Conservation (phyloP, 164 flowering plant species). For the Chimonanthus salicifolius region DNA sequence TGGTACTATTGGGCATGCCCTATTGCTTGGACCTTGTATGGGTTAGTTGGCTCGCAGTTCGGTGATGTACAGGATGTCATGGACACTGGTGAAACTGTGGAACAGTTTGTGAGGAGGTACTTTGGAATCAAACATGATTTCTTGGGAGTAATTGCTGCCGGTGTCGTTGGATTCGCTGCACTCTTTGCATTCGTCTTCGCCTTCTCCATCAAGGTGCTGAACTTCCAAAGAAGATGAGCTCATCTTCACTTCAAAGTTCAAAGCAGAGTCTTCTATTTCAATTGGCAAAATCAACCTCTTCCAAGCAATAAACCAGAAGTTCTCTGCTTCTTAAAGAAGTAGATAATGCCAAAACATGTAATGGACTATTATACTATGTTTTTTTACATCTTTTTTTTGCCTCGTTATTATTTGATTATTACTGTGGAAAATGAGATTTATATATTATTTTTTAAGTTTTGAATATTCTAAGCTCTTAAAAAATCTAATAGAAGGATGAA, state of each 20-base stretch:
- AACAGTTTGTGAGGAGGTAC: conserved; percentile 22
- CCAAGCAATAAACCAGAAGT: neutral
- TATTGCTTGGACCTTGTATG: conserved; percentile 88
- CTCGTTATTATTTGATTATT: too few species aligned
- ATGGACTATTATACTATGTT: neutral
- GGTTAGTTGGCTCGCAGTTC: conserved; percentile 66
- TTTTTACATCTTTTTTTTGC: neutral
- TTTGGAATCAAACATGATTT: conserved; percentile 38
- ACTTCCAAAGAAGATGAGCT: conserved; percentile 42
- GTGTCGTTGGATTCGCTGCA: conserved; percentile 26
- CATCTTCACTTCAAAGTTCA: neutral
- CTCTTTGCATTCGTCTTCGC: conserved; percentile 44
- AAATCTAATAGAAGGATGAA: too few species aligned
- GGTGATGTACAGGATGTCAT: conserved; percentile 34
- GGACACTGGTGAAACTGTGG: conserved; percentile 17
- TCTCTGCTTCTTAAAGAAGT: neutral
- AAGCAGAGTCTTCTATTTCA: neutral
- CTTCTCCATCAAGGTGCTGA: conserved; percentile 36
- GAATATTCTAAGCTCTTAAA: too few species aligned
- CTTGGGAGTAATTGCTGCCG: conserved; percentile 31
- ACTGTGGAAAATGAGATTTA: too few species aligned
- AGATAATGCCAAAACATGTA: neutral
- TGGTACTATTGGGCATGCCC: conserved; percentile 95
- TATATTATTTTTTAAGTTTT: too few species aligned
- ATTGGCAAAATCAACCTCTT: neutral